Evolutionary conservation across 345 rosid species (phyloP), one percentile per base, ranked within the genome.

Genomic region (Bruguiera gymnorhiza): DNA sequence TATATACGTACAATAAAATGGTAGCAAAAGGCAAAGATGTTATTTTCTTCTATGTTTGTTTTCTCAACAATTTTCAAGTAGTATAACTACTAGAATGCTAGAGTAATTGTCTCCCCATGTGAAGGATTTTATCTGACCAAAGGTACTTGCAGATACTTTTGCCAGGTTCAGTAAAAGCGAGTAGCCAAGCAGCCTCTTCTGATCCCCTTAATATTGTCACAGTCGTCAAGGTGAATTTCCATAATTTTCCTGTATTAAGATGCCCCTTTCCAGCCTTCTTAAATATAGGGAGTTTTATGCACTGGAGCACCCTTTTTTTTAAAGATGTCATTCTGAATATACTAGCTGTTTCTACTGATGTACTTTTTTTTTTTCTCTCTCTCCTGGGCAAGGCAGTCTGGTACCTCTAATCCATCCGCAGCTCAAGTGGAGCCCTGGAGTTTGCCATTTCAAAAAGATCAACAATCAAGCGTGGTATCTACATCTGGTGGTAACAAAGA

Each of bases 401-500:
- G 73, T 55, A 54, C 81, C 27, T 66, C 69, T 21, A 66, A 73
- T 59, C 82, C 72, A 3, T 75, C 75, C 19, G 30, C 79, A 30
- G 5, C 43, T 19, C 75, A 70, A 65, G 72, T 73, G 59, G 81
- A 81, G 36, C 64, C 73, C 34, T 78, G 34, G 60, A 77, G 79
- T 62, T 73, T 80, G 57, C 68, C 57, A 15, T 60, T 72, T 62
- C 76, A 79, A 70, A 88, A 75, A 76, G 71, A 77, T 81, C 83
- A 77, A 62, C 73, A 60, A 54, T 62, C 70, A 74, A 70, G 71
- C 77, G 73, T 62, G 65, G 76, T 77, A 52, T 75, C 83, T 27
- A 32, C 72, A 62, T 73, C 84, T 78, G 71, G 80, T 75, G 73
- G 76, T 73, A 65, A 70, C 70, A 75, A 83, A 63, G 86, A 81